Evolutionary conservation across 768 basidiomycete species (phyloP).

Genomic region (Hypsizygus marmoreus): DNA sequence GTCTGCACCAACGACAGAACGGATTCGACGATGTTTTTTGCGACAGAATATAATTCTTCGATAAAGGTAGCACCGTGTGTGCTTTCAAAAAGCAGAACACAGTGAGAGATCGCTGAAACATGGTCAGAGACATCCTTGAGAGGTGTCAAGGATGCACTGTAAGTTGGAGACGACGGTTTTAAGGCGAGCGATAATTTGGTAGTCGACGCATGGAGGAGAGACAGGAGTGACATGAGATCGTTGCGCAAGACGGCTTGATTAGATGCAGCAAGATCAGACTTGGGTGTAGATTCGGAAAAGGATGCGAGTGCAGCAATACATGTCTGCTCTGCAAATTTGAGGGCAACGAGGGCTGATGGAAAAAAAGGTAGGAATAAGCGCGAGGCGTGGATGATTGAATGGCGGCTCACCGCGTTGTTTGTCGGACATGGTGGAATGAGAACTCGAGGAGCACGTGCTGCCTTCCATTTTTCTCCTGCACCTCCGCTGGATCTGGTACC

Average conservation of each 20-base stretch:
- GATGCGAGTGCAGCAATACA: conserved; percentile 39
- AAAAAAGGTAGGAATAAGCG: background rate
- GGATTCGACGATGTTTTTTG: conserved; percentile 44
- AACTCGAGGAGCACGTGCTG: conserved; percentile 17
- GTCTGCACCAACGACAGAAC: conserved; percentile 45
- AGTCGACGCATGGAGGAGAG: conserved; percentile 53
- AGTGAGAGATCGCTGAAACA: conserved; percentile 52
- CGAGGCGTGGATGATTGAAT: background rate
- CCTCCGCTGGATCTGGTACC: background rate
- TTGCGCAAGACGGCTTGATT: conserved; percentile 44
- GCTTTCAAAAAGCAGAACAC: conserved; percentile 43
- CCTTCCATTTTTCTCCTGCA: conserved; percentile 6
- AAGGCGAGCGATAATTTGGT: conserved; percentile 67
- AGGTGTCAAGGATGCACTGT: conserved; percentile 50
- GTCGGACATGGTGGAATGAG: conserved; percentile 1
- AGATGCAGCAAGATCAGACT: conserved; percentile 29
- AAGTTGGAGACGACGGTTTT: conserved; percentile 57
- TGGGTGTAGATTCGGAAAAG: conserved; percentile 18
- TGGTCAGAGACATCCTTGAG: conserved; percentile 56
- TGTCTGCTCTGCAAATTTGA: conserved; percentile 35
- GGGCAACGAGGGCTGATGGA: conserved; percentile 30
- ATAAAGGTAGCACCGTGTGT: conserved; percentile 49
- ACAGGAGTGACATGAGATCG: conserved; percentile 59
- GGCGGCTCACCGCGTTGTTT: conserved; percentile 11
- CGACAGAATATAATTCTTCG: conserved; percentile 43